phyloP scores from a whole-genome alignment of 768 basidiomycete genomes.

The Hydnum rufescens region DNA sequence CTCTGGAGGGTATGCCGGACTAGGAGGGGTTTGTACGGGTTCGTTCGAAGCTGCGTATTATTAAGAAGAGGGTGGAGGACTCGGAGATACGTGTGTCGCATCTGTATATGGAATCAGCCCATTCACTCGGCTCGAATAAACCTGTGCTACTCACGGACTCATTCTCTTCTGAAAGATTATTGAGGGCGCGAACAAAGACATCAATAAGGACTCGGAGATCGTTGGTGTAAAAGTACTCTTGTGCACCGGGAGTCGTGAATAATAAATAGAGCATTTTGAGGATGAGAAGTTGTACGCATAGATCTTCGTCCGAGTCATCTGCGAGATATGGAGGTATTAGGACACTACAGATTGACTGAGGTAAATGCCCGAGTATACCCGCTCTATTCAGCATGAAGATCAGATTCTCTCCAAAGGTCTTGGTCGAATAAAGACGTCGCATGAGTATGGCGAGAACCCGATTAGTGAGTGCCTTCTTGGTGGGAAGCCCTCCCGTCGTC shows the following conservation, averaged over 20 bases:
- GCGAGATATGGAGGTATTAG: slow-evolving; percentile 6
- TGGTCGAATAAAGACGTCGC: slow-evolving; percentile 65
- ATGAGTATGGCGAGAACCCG: slow-evolving; percentile 67
- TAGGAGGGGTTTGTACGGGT: slow-evolving; percentile 83
- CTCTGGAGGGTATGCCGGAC: slow-evolving; percentile 69
- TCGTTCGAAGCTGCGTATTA: slow-evolving; percentile 69
- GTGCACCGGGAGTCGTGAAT: slow-evolving; percentile 81
- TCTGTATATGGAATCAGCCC: no score
- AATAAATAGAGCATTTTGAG: slow-evolving; percentile 88
- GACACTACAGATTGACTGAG: not conserved
- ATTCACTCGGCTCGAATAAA: not conserved
- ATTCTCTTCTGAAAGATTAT: slow-evolving; percentile 79
- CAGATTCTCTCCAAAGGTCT: slow-evolving; percentile 95
- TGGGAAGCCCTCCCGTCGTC: slow-evolving; percentile 20
- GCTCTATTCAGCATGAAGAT: slow-evolving; percentile 98
- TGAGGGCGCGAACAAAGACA: slow-evolving; percentile 88
- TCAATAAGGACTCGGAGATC: slow-evolving; percentile 92
- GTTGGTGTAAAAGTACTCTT: slow-evolving; percentile 96
- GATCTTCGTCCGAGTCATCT: slow-evolving; percentile 77
- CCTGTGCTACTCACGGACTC: slow-evolving; percentile 49
- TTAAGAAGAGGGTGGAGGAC: slow-evolving; percentile 89
- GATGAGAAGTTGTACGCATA: slow-evolving; percentile 86
- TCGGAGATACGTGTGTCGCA: slow-evolving; percentile 91
- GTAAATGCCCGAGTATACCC: slow-evolving; percentile 29
- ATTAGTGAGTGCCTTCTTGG: slow-evolving; percentile 31